phyloP scores from a whole-genome alignment of 2,329 filamentous ascomycete genomes.

The Paecilomyces fulvus region DNA sequence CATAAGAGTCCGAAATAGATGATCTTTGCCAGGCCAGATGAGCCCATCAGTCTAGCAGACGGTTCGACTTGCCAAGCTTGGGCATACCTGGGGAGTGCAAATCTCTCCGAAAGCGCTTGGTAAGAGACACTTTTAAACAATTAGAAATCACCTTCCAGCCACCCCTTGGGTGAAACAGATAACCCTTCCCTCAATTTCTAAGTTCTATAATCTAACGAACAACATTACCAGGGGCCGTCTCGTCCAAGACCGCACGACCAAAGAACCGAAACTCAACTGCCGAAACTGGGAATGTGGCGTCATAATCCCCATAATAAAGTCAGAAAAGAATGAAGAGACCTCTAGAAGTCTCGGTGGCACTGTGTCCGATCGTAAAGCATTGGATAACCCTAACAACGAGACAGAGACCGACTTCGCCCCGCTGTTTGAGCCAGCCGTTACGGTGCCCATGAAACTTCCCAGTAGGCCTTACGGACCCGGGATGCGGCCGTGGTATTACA shows the following conservation, averaged over 20 bases:
- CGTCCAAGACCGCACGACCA: constrained; percentile 58
- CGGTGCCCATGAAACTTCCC: constrained; percentile 38
- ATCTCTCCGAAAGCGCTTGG: constrained; percentile 90
- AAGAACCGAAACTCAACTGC: constrained; percentile 66
- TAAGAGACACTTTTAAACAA: constrained; percentile 37
- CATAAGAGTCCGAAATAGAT: constrained; percentile 15
- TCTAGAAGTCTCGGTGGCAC: constrained; percentile 1
- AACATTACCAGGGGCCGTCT: constrained; percentile 60
- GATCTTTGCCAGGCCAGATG: constrained; percentile 23
- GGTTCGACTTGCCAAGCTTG: constrained; percentile 47
- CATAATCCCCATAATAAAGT: constrained; percentile 51
- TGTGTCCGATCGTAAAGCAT: not conserved
- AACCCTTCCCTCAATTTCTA: not conserved
- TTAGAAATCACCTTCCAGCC: not conserved
- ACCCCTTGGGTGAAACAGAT: not conserved
- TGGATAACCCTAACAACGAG: constrained; percentile 26
- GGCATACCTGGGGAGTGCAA: constrained; percentile 84
- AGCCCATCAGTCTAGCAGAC: constrained; percentile 13
- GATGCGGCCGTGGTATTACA: constrained; percentile 10
- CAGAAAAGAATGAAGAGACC: constrained; percentile 5
- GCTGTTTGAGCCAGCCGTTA: constrained; percentile 32
- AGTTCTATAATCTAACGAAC: not conserved
- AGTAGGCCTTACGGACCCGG: constrained; percentile 11
- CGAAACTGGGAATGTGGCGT: constrained; percentile 97
- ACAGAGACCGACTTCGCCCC: constrained; percentile 12